These are phyloP conservation scores for Dictyostelium capitatum DNA, from an alignment of 78 protist genomes.

Conservation along the genomic window DNA sequence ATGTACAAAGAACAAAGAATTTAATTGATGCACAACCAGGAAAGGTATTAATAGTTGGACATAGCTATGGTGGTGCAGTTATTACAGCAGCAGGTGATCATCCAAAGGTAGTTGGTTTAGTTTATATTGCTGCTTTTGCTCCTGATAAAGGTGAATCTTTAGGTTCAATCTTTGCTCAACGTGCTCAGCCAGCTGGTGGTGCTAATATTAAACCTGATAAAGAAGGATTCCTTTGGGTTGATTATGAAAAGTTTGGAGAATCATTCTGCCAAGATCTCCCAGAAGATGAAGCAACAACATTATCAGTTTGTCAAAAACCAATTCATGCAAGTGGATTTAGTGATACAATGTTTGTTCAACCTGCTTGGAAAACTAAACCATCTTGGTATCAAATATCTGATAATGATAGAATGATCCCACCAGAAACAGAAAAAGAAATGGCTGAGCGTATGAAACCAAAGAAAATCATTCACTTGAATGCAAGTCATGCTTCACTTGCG, in stretches of 20 bases:
- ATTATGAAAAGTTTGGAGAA: background rate
- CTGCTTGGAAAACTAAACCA: slow-evolving; percentile 55
- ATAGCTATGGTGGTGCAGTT: slow-evolving; percentile 46
- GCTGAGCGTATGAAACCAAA: background rate
- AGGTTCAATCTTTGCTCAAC: background rate
- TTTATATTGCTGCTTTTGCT: slow-evolving; percentile 7
- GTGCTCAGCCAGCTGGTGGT: background rate
- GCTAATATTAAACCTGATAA: background rate
- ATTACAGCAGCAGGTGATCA: slow-evolving; percentile 5
- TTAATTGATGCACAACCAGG: slow-evolving; percentile 12
- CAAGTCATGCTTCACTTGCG: slow-evolving; percentile 33
- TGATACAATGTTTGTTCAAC: background rate
- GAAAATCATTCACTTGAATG: slow-evolving; percentile 13
- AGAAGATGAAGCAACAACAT: background rate
- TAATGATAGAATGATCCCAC: slow-evolving; percentile 12
- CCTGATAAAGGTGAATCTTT: slow-evolving; percentile 33
- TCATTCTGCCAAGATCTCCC: background rate
- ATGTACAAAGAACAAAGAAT: background rate
- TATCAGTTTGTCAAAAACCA: slow-evolving; percentile 31
- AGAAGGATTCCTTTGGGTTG: background rate
- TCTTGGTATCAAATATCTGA: slow-evolving; percentile 23
- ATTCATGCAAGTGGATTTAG: background rate
- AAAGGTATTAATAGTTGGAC: slow-evolving; percentile 29
- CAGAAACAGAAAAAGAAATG: background rate
- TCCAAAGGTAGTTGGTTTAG: slow-evolving; percentile 27